These are phyloP conservation scores for Aspergillus campestris DNA, from an alignment of 495 filamentous ascomycete species.

Conservation along the genomic window DNA sequence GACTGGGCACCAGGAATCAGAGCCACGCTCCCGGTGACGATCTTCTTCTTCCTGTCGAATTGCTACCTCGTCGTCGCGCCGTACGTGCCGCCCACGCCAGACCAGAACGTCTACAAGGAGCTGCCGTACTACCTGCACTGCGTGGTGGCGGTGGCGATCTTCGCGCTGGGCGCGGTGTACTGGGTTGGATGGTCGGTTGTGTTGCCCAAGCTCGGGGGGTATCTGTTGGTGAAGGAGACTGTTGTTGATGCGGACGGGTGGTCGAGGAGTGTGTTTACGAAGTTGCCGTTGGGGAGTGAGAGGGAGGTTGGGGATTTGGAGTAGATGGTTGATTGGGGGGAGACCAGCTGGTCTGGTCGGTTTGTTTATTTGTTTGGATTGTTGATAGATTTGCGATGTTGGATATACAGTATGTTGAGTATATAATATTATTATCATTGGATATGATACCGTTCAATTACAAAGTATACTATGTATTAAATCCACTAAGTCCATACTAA, in stretches of 20 bases:
- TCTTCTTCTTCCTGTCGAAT: conserved; percentile 50
- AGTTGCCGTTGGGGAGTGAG: conserved; percentile 14
- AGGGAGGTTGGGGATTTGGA: neutral
- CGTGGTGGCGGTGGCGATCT: conserved; percentile 49
- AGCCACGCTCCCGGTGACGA: conserved; percentile 34
- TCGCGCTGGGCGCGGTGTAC: conserved; percentile 46
- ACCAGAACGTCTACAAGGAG: conserved; percentile 49
- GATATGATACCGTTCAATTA: too few species aligned
- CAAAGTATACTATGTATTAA: too few species aligned
- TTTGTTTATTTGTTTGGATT: too few species aligned
- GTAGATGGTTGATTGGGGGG: too few species aligned
- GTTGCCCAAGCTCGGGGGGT: conserved; percentile 43
- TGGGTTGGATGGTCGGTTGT: conserved; percentile 49
- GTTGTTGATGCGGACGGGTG: conserved; percentile 51
- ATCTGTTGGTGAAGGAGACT: conserved; percentile 51
- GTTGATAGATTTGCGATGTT: too few species aligned
- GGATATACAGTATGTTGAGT: too few species aligned
- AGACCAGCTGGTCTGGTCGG: too few species aligned
- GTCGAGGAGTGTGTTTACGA: conserved; percentile 32
- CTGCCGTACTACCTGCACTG: conserved; percentile 60
- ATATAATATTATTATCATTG: too few species aligned
- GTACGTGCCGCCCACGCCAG: conserved; percentile 54
- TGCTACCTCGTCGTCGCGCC: conserved; percentile 54
- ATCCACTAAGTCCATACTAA: too few species aligned
- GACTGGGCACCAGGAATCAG: conserved; percentile 28